Evolutionary conservation across 306 rosid species (phyloP).

Genomic region (Hippophae rhamnoides): DNA sequence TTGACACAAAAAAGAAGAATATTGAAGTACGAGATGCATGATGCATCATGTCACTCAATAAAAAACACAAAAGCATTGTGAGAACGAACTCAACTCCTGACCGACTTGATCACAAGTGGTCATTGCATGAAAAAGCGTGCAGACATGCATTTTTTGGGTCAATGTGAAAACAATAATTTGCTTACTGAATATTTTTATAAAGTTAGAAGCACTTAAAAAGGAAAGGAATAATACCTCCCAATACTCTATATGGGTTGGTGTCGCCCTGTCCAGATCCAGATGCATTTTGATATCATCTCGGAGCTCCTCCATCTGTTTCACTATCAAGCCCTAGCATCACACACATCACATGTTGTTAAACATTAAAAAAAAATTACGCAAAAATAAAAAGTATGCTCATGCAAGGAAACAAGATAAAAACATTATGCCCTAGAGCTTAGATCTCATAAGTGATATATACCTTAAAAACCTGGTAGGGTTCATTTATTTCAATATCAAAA

Average conservation of each 20-base stretch:
- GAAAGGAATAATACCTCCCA: slow-evolving; percentile 69
- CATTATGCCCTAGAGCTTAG: neutral
- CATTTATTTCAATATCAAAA: slow-evolving; percentile 76
- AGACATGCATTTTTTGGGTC: no score
- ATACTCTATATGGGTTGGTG: slow-evolving; percentile 79
- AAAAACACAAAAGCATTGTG: no score
- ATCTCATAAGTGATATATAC: slow-evolving; percentile 26
- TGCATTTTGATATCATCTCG: slow-evolving; percentile 98
- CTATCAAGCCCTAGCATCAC: slow-evolving; percentile 78
- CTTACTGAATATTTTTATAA: neutral
- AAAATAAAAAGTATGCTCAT: neutral
- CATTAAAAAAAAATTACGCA: neutral
- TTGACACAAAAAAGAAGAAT: no score
- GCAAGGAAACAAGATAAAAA: neutral
- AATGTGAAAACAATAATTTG: no score
- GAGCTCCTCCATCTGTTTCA: slow-evolving; percentile 87
- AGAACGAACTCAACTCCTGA: no score
- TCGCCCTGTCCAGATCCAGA: slow-evolving; percentile 89
- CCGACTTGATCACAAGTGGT: no score
- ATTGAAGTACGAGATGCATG: no score
- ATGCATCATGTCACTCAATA: no score
- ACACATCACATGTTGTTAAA: slow-evolving; percentile 14
- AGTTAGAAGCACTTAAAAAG: neutral
- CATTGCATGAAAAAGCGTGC: no score
- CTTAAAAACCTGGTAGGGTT: slow-evolving; percentile 94